A percentile compares a stretch with the other conserved stretches of the same genome.
Evolutionary conservation across 257 asterid species (phyloP).

Genomic region (Solanum tacnaense): DNA sequence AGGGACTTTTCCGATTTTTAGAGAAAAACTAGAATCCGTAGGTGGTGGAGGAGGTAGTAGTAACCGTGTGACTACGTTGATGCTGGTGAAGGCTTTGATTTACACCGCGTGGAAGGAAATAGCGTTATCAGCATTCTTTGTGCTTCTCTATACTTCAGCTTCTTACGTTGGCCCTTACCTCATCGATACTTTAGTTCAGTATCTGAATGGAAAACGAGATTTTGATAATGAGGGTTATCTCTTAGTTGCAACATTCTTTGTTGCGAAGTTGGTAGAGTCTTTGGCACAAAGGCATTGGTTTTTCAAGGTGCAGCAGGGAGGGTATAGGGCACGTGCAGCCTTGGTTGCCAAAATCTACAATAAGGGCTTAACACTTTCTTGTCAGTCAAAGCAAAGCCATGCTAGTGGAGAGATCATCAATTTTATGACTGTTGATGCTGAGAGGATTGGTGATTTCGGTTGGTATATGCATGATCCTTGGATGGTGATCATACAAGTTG

Average conservation of each 20-base stretch:
- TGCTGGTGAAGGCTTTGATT: constrained; percentile 63
- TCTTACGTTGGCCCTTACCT: constrained; percentile 74
- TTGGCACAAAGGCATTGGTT: constrained; percentile 67
- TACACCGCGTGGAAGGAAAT: constrained; percentile 44
- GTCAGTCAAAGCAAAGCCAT: constrained; percentile 64
- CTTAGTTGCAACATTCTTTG: constrained; percentile 44
- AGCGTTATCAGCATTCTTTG: constrained; percentile 35
- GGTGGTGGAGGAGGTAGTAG: constrained; percentile 12
- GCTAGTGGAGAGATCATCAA: constrained; percentile 81
- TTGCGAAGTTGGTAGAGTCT: constrained; percentile 65
- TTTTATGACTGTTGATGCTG: constrained; percentile 83
- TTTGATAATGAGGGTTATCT: constrained; percentile 44
- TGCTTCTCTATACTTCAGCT: constrained; percentile 35
- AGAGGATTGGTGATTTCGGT: constrained; percentile 65
- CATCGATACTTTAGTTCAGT: constrained; percentile 66
- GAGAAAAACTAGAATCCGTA: constrained; percentile 30
- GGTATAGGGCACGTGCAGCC: constrained; percentile 71
- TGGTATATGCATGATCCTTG: constrained; percentile 91
- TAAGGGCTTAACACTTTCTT: constrained; percentile 63
- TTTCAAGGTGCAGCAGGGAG: constrained; percentile 68
- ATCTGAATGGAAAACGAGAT: constrained; percentile 42
- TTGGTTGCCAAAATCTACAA: constrained; percentile 60
- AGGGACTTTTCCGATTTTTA: constrained; percentile 48
- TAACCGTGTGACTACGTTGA: constrained; percentile 36
- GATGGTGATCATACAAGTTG: constrained; percentile 58